These are phyloP conservation scores for Candida sanyaensis DNA, from an alignment of 1,139 yeast species.

Conservation along the genomic window DNA sequence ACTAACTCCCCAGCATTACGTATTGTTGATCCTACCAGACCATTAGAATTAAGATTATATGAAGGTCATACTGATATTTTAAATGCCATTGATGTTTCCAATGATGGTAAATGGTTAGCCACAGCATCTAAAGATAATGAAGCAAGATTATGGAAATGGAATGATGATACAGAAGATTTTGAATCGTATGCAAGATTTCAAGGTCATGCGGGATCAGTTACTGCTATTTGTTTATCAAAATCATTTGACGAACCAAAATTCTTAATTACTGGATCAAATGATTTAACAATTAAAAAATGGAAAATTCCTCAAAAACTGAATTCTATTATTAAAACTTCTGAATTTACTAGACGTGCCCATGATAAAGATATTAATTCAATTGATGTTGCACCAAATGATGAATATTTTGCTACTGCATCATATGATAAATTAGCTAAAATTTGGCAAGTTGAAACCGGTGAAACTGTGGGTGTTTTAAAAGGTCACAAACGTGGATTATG, in stretches of 20 bases:
- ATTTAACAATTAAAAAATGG: slow-evolving; percentile 92
- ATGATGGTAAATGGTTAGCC: slow-evolving; percentile 85
- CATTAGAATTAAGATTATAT: slow-evolving; percentile 62
- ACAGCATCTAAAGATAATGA: slow-evolving; percentile 92
- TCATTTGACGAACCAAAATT: slow-evolving; percentile 66
- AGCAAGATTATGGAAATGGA: slow-evolving; percentile 79
- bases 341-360: slow-evolving; percentile 92
- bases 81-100: slow-evolving; percentile 73
- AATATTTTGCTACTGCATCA: slow-evolving; percentile 89
- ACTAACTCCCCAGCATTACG: slow-evolving; percentile 94
- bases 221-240: slow-evolving; percentile 78
- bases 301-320: slow-evolving; percentile 48
- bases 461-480: slow-evolving; percentile 75
- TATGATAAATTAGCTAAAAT: slow-evolving; percentile 90
- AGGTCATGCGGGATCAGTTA: slow-evolving; percentile 88
- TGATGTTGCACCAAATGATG: slow-evolving; percentile 88
- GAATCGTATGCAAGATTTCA: slow-evolving; percentile 60
- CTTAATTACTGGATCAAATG: slow-evolving; percentile 83
- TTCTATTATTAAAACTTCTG: slow-evolving; percentile 53
- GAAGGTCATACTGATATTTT: slow-evolving; percentile 88
- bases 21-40: slow-evolving; percentile 57
- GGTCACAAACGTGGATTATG: slow-evolving; percentile 96
- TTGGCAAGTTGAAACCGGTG: slow-evolving; percentile 85
- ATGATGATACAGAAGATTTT: slow-evolving; percentile 44
- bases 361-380: slow-evolving; percentile 92